Evolutionary conservation across 345 rosid genomes (phyloP), one percentile per base, ranked within the genome.

Genomic region (Iberis pinnata): DNA sequence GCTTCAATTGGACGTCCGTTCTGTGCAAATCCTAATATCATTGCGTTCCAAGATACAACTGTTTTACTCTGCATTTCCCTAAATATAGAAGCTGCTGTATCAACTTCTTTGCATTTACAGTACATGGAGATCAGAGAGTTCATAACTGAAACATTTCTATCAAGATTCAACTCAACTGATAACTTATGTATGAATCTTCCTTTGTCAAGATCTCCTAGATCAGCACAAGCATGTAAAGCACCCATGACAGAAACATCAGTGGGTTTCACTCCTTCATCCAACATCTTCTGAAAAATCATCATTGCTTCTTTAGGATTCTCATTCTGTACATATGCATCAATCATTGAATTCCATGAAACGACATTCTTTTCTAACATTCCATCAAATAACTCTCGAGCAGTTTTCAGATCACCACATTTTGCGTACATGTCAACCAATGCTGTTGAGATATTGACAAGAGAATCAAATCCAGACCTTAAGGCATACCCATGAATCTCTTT

Each of bases 321-420:
- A 50, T 75, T 58, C 68, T 79, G 80, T 33, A 80, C 87, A 73
- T 82, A 89, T 4, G 85, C 90, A 43, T 80, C 80, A 51, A 89
- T 80, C 95, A 89, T 75, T 1, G 97, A 83, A 69, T 89, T 89
- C 97, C 97, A 88, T 0, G 87, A 77, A 43, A 81, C 97, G 39
- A 76, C 79, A 53, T 75, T 82, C 70, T 59, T 74, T 4, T 56
- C 57, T 17, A 65, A 62, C 80, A 85, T 77, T 49, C 70, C 58
- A 65, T 83, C 77, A 47, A 89, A 89, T 38, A 86, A 54, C 49
- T 53, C 52, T 20, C 80, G 50, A 48, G 95, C 87, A 61, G 51
- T 67, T 19, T 49, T 52, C 49, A 84, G 61, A 47, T 49, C 52
- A 50, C 81, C 78, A 55, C 95, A 86, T 59, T 86, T 78, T 0